Evolutionary conservation across 2,329 filamentous ascomycete genomes (phyloP).

Genomic region (Epichloe bromicola): DNA sequence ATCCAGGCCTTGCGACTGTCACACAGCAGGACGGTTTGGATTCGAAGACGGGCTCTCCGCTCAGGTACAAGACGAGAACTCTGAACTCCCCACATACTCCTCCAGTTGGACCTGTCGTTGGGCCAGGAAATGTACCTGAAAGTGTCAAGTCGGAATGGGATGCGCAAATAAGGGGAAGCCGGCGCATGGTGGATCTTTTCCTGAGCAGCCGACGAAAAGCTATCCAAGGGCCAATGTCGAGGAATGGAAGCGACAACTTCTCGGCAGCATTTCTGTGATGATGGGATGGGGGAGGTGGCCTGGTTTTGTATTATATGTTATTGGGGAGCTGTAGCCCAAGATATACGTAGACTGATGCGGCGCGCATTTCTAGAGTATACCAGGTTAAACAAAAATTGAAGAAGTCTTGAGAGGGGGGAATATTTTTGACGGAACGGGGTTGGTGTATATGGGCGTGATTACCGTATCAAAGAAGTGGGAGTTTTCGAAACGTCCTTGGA

Average conservation of each 20-base stretch:
- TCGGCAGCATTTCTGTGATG: slow-evolving; percentile 20
- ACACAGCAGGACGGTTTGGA: slow-evolving; percentile 11
- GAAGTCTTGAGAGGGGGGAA: neutral
- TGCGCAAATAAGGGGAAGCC: slow-evolving; percentile 29
- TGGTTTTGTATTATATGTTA: slow-evolving; percentile 2
- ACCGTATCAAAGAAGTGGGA: neutral
- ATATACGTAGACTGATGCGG: neutral
- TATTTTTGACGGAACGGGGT: neutral
- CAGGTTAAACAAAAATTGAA: neutral
- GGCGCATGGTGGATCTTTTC: slow-evolving; percentile 42
- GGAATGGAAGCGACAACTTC: slow-evolving; percentile 14
- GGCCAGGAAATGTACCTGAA: neutral
- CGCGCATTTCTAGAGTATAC: no score
- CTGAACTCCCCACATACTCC: slow-evolving; percentile 1
- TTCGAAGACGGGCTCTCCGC: slow-evolving; percentile 10
- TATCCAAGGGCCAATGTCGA: slow-evolving; percentile 21
- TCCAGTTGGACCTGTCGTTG: neutral
- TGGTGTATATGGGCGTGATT: no score
- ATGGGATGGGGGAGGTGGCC: neutral
- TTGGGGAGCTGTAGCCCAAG: neutral
- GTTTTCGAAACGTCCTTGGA: neutral
- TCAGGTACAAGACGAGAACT: slow-evolving; percentile 3
- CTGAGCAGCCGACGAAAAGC: slow-evolving; percentile 34
- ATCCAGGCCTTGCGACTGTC: slow-evolving; percentile 14
- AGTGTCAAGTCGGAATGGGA: slow-evolving; percentile 12